Base-by-base conservation (phyloP, 2,329 filamentous ascomycete species). In the Ophiostoma sp. region DNA sequence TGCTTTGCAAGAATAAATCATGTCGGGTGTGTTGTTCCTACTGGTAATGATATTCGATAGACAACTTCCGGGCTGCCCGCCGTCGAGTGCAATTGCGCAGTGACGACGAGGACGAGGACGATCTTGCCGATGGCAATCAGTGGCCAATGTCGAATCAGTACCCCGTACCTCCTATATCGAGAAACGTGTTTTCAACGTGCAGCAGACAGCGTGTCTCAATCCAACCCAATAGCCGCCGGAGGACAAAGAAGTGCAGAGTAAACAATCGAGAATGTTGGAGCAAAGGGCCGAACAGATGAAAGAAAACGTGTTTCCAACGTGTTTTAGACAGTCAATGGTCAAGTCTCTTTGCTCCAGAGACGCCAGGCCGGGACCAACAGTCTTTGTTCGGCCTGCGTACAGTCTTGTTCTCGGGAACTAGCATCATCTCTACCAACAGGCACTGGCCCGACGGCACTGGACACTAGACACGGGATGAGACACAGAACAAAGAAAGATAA, bases 301-400 rank as follows among this genome's bases (percentile, higher is more conserved):
- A 57, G 52, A 57, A 57, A 57, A 57, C 52, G 52, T 57, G 52
- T 57, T 57, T 57, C 52, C 20, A 57, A 57, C 52, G 52, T 57
- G 52, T 27, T 27, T 57, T n/a, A 57, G 23, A 57, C 52, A 57
- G 8, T 39, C 10, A 8, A 39, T 39, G 10, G 41, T 20, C 41
- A 1, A 44, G 41, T 54, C 7, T 48, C 44, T 48, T 6, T 54
- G n/a, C 41, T 17, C 41, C 41, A 20, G 41, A 44, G 15, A 17
- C 15, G 15, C 5, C 15, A n/a, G 44, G 44, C 20, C 17, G 41
- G 44, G 20, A 48, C 20, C 44, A 17, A 48, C 4, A n/a, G 17
- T 57, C 52, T 57, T 57, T 57, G 52, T 57, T 31, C 27, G 27
- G 27, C 27, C 27, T 31, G 27, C 27, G 27, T 31, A 31, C 27